Percentiles rank a stretch among this genome's conserved stretches.
phyloP scores from a whole-genome alignment of 2,329 filamentous ascomycete species.

The Alternaria atra region DNA sequence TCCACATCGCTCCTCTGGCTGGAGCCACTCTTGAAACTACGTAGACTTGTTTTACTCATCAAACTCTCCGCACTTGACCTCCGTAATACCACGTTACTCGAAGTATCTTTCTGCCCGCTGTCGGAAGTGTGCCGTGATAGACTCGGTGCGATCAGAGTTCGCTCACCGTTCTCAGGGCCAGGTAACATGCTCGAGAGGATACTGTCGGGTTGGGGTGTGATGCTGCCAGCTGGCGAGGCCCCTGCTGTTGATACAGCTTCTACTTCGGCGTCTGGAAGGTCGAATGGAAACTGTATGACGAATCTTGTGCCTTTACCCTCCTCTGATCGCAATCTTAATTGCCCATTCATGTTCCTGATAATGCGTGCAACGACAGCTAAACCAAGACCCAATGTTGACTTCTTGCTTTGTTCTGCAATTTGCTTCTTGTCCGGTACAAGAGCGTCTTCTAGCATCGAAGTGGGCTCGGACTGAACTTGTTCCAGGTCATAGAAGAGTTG shows the following conservation, averaged over 20 bases:
- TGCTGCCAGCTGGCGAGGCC: constrained; percentile 28
- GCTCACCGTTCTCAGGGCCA: constrained; percentile 58
- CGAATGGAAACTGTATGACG: constrained; percentile 79
- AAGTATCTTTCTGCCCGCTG: neutral
- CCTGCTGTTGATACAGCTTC: neutral
- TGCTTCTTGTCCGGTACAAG: constrained; percentile 44
- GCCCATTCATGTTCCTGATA: constrained; percentile 89
- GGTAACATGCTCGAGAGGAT: neutral
- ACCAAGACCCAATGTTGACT: constrained; percentile 75
- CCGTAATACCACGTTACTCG: constrained; percentile 15
- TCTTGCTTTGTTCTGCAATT: constrained; percentile 42
- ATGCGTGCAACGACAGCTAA: constrained; percentile 89
- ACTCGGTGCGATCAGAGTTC: constrained; percentile 64
- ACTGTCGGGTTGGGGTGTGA: constrained; percentile 31
- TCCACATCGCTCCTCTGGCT: constrained; percentile 71
- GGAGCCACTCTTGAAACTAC: constrained; percentile 57
- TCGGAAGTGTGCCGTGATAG: constrained; percentile 36
- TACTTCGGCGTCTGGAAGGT: constrained; percentile 62
- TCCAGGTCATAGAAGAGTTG: constrained; percentile 68
- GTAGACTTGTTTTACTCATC: constrained; percentile 60
- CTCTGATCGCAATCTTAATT: constrained; percentile 84
- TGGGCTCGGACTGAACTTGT: constrained; percentile 65
- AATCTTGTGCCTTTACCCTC: constrained; percentile 84
- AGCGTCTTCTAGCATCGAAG: constrained; percentile 41
- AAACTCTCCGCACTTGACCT: constrained; percentile 55